Evolutionary conservation across 331 rosid species (phyloP).

Genomic region (Ulmus americana): DNA sequence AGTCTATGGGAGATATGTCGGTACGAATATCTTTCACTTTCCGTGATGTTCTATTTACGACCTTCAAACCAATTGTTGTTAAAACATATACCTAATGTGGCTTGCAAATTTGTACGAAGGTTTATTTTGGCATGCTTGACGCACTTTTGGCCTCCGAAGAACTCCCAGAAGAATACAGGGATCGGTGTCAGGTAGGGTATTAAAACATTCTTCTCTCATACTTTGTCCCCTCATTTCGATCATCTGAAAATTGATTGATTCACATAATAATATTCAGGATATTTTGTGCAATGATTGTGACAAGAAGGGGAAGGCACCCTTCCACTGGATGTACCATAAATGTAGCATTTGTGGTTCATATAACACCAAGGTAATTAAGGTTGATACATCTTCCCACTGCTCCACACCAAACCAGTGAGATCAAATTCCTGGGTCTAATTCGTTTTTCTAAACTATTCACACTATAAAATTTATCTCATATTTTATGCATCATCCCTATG

Average conservation of each 20-base stretch:
- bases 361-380: conserved; percentile 39
- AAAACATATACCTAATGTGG: background rate
- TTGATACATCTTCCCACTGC: conserved; percentile 17
- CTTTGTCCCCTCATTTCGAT: background rate
- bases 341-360: conserved; percentile 43
- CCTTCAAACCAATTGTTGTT: too few relatives aligned
- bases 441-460: background rate
- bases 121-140: conserved; percentile 56
- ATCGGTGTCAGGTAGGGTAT: conserved; percentile 35
- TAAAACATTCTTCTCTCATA: background rate
- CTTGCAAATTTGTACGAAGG: conserved; percentile 17
- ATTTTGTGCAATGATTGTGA: conserved; percentile 47
- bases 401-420: conserved; percentile 16
- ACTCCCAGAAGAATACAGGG: conserved; percentile 47
- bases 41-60: background rate
- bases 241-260: background rate
- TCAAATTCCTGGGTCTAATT: background rate
- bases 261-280: conserved; percentile 25
- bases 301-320: conserved; percentile 39
- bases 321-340: conserved; percentile 52
- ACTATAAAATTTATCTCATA: too few relatives aligned
- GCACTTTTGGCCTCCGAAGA: conserved; percentile 50
- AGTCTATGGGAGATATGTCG: conserved; percentile 56
- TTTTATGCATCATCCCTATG: background rate
- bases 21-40: conserved; percentile 19